Base-by-base conservation (phyloP, 305 asterid species). In the Withania somnifera region DNA sequence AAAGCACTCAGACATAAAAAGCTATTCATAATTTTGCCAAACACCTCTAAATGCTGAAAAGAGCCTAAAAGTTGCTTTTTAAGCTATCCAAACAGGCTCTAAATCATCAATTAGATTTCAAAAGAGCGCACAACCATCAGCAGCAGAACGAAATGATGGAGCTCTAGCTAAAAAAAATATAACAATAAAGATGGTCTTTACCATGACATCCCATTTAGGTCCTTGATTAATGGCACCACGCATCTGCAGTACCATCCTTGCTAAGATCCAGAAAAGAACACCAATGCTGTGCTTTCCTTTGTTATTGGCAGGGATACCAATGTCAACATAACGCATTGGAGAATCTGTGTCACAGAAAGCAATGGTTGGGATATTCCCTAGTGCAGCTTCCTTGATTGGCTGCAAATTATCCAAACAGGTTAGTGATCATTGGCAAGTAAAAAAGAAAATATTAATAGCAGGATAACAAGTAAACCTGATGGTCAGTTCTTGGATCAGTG, bases 341-440 rank as follows among this genome's bases (percentile, higher is more conserved):
- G 91, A 87, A 61, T 90, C 93, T 7, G 91, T 88, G 52, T 90
- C 93, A 77, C 90, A 88, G 67, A 90, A 90, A 36, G 93, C 93
- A 77, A 90, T 90, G 32, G 91, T 88, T 76, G 93, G 93, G 78
- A 88, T 89, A 78, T 85, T 89, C 24, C 80, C 77, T 69, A 86
- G 87, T 50, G 91, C 91, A 56, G 89, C 89, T 82, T 89, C 91
- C 83, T 85, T 88, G n/a, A 89, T 88, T 30, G 92, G 91, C 92
- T 89, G 90, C 86, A 82, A 57, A n/a, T 19, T 57, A 26, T 56
- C 24, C 10, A 76, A 51, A 61, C 28, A 24, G 68, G 30, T 68
- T 28, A 6, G 71, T 9, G 71, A 32, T 5, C 7, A 28, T 15
- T 11, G 30, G 17, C n/a, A 11, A 3, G 51, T 38, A 45, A n/a